Conservation (phyloP, 305 asterid genomes). For the Caryopteris hybrid region DNA sequence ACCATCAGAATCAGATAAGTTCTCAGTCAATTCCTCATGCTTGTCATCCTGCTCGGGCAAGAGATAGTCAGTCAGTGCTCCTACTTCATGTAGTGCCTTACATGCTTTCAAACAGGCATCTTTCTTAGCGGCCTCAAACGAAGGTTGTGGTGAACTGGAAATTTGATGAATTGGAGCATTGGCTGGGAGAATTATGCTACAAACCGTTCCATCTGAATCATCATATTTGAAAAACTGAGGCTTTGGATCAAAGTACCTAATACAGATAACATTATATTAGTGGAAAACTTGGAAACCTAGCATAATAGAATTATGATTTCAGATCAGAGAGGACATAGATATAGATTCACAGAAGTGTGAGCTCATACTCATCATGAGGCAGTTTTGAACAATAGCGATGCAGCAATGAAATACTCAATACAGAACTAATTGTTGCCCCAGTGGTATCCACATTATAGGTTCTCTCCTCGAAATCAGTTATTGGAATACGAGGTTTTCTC, state of each 20-base stretch:
- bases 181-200: constrained; percentile 76
- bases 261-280: constrained; percentile 15
- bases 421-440: constrained; percentile 84
- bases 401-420: constrained; percentile 74
- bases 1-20: constrained; percentile 51
- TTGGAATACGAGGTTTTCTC: constrained; percentile 43
- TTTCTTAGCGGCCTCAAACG: constrained; percentile 72
- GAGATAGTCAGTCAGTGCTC: constrained; percentile 90
- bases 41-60: constrained; percentile 70
- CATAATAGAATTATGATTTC: constrained; percentile 12
- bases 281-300: neutral
- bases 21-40: constrained; percentile 41
- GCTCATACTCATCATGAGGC: constrained; percentile 91
- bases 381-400: constrained; percentile 91
- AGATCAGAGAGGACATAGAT: constrained; percentile 1
- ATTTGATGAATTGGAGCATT: constrained; percentile 83
- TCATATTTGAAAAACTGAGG: constrained; percentile 68
- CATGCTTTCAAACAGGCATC: constrained; percentile 96
- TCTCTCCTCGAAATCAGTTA: constrained; percentile 51
- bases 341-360: constrained; percentile 22
- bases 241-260: constrained; percentile 79
- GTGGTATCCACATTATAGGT: constrained; percentile 71
- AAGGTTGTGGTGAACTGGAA: constrained; percentile 59
- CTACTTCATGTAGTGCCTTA: constrained; percentile 74
- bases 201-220: constrained; percentile 64